These are phyloP conservation scores for Glebionis coronaria DNA, from an alignment of 129 eudicot genomes.

Conservation along the genomic window DNA sequence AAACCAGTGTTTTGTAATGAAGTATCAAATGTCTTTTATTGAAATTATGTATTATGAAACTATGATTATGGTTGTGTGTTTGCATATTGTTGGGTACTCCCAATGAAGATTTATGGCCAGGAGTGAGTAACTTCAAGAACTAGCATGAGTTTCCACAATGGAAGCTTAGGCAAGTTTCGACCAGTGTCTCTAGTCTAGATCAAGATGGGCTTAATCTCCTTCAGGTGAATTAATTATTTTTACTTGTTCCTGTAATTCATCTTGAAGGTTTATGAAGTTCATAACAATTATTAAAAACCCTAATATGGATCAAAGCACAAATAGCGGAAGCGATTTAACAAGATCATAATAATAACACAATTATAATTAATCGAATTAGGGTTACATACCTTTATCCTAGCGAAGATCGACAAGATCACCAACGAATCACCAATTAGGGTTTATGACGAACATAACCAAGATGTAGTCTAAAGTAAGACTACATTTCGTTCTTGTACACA, in stretches of 20 bases:
- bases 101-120: constrained; percentile 86
- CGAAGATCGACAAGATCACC: too few relatives aligned
- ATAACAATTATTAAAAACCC: too few relatives aligned
- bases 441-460: too few relatives aligned
- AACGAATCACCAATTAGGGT: too few relatives aligned
- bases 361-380: too few relatives aligned
- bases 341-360: too few relatives aligned
- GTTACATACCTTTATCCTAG: too few relatives aligned
- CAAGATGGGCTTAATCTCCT: constrained; percentile 61
- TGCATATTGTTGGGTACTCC: constrained; percentile 90
- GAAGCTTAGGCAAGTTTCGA: constrained; percentile 59
- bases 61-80: background rate
- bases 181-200: constrained; percentile 62
- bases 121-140: constrained; percentile 68
- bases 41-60: background rate
- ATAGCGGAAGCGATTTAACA: too few relatives aligned
- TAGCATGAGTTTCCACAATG: constrained; percentile 97
- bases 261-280: too few relatives aligned
- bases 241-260: background rate
- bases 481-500: too few relatives aligned
- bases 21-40: background rate
- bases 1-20: background rate
- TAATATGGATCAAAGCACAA: too few relatives aligned
- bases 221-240: constrained; percentile 41
- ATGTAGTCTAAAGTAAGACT: too few relatives aligned